These are phyloP conservation scores for Kwoniella dejecticola DNA, from an alignment of 768 basidiomycete species.

Conservation along the genomic window DNA sequence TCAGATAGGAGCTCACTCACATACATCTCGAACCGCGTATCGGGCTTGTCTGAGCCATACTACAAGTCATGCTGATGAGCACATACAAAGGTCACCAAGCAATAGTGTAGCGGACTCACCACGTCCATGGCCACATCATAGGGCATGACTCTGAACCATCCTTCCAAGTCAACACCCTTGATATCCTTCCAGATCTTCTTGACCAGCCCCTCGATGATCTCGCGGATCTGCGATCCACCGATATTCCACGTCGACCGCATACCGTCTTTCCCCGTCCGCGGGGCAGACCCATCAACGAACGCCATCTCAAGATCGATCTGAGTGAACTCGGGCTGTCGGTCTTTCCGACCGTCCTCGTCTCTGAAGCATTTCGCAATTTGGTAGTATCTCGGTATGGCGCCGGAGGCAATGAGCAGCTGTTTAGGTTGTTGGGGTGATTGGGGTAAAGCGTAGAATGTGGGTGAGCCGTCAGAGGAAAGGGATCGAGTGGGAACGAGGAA, in stretches of 20 bases:
- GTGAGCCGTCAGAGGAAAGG: conserved; percentile 22
- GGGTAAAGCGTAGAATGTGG: conserved; percentile 78
- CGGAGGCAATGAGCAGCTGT: conserved; percentile 86
- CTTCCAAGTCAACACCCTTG: conserved; percentile 66
- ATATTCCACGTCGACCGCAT: conserved; percentile 68
- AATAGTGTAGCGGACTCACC: conserved; percentile 58
- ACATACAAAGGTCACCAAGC: too few species aligned
- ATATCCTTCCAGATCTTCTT: conserved; percentile 73
- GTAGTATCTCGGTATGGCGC: conserved; percentile 84
- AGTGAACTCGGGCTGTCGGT: conserved; percentile 95
- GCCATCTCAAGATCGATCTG: conserved; percentile 97
- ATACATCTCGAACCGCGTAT: conserved; percentile 83
- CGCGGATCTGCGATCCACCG: conserved; percentile 78
- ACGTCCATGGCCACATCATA: conserved; percentile 88
- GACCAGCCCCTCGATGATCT: conserved; percentile 74
- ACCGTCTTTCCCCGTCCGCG: conserved; percentile 20
- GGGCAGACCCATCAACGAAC: conserved; percentile 77
- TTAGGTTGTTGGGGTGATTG: conserved; percentile 97
- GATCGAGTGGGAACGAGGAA: conserved; percentile 81
- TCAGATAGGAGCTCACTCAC: conserved; percentile 59
- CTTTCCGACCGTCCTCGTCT: conserved; percentile 91
- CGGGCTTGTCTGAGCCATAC: conserved; percentile 96
- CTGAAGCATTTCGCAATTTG: conserved; percentile 93
- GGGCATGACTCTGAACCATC: conserved; percentile 76
- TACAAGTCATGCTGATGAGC: conserved; percentile 49